A percentile compares a stretch with the other conserved stretches of the same genome.
These are phyloP conservation scores for Alternaria infectoria DNA, from an alignment of 2,329 filamentous ascomycete species.

Conservation along the genomic window DNA sequence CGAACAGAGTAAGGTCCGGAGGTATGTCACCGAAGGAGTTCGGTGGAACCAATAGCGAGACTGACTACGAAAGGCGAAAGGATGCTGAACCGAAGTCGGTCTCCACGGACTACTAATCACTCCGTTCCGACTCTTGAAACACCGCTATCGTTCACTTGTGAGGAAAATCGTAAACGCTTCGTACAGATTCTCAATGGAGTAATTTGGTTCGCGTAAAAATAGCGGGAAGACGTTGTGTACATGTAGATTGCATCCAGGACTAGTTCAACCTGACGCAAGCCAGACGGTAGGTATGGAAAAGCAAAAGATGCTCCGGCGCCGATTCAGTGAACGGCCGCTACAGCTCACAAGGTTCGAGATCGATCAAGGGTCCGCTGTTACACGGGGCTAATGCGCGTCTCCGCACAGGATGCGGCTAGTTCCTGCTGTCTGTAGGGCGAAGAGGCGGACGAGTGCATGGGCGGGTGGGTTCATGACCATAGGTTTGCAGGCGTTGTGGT, in stretches of 20 bases:
- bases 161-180: neutral
- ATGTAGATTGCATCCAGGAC: neutral
- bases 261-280: slow-evolving; percentile 10
- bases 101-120: neutral
- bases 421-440: neutral
- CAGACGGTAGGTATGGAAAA: slow-evolving; percentile 13
- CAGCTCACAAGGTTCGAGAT: slow-evolving; percentile 6
- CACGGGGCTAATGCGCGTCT: neutral
- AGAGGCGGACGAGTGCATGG: slow-evolving; percentile 1
- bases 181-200: neutral
- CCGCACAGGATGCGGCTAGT: slow-evolving; percentile 11
- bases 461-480: neutral
- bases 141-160: neutral
- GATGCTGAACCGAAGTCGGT: neutral
- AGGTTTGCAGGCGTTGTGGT: neutral
- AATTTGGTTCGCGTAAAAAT: neutral
- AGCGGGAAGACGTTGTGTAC: neutral
- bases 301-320: slow-evolving; percentile 1
- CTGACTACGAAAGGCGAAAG: neutral
- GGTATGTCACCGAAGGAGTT: neutral
- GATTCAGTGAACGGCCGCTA: neutral
- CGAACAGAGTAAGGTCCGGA: neutral
- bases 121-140: neutral
- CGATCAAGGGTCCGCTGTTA: slow-evolving; percentile 13
- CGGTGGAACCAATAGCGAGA: slow-evolving; percentile 3